phyloP scores from a whole-genome alignment of 2,329 filamentous ascomycete genomes.

The Nigrospora oryzae region DNA sequence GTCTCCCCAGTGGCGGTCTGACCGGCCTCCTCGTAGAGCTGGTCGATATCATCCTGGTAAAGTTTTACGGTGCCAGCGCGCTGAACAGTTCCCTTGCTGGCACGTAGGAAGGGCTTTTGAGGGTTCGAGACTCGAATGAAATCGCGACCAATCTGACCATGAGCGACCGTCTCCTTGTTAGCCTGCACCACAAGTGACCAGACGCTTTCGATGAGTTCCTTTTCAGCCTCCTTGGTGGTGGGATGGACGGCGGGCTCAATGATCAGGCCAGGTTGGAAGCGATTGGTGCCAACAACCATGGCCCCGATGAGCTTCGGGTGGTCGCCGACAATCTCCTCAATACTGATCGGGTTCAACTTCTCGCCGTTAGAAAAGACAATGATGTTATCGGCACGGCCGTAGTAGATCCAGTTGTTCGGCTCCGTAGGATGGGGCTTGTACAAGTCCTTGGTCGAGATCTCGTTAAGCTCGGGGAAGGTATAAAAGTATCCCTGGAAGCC shows the following conservation, averaged over 20 bases:
- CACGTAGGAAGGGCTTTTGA: conserved; percentile 31
- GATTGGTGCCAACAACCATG: conserved; percentile 34
- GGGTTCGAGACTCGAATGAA: conserved; percentile 29
- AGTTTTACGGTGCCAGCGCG: conserved; percentile 26
- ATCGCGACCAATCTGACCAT: conserved; percentile 33
- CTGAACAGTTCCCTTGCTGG: conserved; percentile 38
- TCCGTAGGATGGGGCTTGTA: conserved; percentile 29
- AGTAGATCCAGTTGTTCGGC: conserved; percentile 26
- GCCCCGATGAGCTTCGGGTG: conserved; percentile 31
- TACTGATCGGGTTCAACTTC: conserved; percentile 38
- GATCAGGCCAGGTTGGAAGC: conserved; percentile 37
- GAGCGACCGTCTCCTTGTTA: conserved; percentile 33
- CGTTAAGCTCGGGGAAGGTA: conserved; percentile 27
- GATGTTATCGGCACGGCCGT: conserved; percentile 32
- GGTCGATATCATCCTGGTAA: conserved; percentile 34
- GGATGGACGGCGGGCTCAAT: conserved; percentile 31
- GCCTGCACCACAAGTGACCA: conserved; percentile 33
- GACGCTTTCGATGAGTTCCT: conserved; percentile 28
- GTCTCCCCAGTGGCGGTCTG: conserved; percentile 9
- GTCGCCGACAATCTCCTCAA: conserved; percentile 28
- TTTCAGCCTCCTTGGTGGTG: conserved; percentile 13
- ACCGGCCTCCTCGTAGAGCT: conserved; percentile 23
- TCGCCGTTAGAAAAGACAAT: conserved; percentile 42
- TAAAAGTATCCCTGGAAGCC: conserved; percentile 25
- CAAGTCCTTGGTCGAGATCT: conserved; percentile 36